Conservation (phyloP, 345 rosid species). For the Arabidopsis suecica region DNA sequence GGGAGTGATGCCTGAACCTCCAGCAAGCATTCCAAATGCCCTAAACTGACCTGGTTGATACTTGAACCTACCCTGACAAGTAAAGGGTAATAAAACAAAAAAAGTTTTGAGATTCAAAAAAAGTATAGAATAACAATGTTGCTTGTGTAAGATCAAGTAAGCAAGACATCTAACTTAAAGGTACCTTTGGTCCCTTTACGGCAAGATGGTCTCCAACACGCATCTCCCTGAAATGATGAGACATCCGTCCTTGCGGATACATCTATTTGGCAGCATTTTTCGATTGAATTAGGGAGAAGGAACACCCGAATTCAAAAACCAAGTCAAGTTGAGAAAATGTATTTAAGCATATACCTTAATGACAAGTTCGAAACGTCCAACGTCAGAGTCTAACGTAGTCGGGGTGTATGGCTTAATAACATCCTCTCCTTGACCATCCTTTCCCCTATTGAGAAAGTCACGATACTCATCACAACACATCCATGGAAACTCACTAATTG, state of each 20-base stretch:
- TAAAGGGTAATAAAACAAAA: slow-evolving; percentile 12
- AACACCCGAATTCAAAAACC: background rate
- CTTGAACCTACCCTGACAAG: slow-evolving; percentile 85
- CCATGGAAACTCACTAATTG: background rate
- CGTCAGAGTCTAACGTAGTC: slow-evolving; percentile 89
- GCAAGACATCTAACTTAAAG: background rate
- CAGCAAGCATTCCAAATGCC: slow-evolving; percentile 97
- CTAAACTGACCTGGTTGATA: slow-evolving; percentile 88
- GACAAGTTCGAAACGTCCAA: slow-evolving; percentile 84
- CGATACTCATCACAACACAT: background rate
- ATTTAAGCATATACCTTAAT: slow-evolving; percentile 64
- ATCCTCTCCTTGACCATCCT: slow-evolving; percentile 84
- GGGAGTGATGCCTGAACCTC: slow-evolving; percentile 99
- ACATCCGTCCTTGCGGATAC: slow-evolving; percentile 99
- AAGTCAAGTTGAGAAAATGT: slow-evolving; percentile 27
- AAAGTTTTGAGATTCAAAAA: slow-evolving; percentile 22
- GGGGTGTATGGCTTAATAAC: slow-evolving; percentile 96
- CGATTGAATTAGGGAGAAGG: background rate
- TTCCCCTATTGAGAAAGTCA: slow-evolving; percentile 59
- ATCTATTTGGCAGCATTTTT: slow-evolving; percentile 53
- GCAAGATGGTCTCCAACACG: slow-evolving; percentile 80
- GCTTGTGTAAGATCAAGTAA: slow-evolving; percentile 3
- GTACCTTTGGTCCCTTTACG: slow-evolving; percentile 98
- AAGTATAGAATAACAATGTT: background rate
- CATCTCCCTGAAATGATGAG: slow-evolving; percentile 98